A percentile compares a stretch with the other conserved stretches of the same genome.
These are phyloP conservation scores for Crithidia brevicula DNA, from an alignment of 208 protist species.

Conservation along the genomic window DNA sequence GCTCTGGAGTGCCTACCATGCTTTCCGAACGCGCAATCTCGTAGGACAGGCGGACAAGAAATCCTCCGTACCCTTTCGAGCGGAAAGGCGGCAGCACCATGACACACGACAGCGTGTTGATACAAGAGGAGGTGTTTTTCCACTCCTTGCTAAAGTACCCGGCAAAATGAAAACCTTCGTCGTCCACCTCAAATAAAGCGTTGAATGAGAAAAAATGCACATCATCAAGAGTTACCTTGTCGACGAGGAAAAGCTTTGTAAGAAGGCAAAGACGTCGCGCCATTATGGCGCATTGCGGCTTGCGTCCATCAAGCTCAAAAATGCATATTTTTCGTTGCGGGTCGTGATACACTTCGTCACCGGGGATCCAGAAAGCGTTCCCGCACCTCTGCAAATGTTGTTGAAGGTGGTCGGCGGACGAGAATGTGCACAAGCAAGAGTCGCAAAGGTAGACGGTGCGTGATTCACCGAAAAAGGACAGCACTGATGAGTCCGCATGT, in stretches of 20 bases:
- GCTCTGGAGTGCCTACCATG: conserved; percentile 66
- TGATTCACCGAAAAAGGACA: conserved; percentile 20
- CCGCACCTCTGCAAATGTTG: conserved; percentile 49
- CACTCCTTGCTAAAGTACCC: conserved; percentile 85
- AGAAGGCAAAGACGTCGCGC: conserved; percentile 57
- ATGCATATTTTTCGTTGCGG: conserved; percentile 32
- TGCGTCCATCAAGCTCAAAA: conserved; percentile 74
- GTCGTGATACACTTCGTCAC: conserved; percentile 70
- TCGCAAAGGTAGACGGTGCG: conserved; percentile 61
- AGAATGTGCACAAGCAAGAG: conserved; percentile 59
- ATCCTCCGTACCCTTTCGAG: conserved; percentile 66
- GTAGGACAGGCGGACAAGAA: conserved; percentile 73
- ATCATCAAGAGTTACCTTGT: conserved; percentile 81
- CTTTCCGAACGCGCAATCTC: conserved; percentile 67
- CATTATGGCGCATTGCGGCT: conserved; percentile 48
- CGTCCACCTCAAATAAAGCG: conserved; percentile 70
- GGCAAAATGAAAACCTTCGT: conserved; percentile 75
- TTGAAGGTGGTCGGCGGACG: conserved; percentile 28
- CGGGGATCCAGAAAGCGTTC: conserved; percentile 70
- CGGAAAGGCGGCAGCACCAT: conserved; percentile 75
- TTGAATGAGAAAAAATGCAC: conserved; percentile 81
- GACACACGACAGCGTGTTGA: conserved; percentile 81
- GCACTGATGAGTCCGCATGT: conserved; percentile 16
- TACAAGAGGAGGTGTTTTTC: conserved; percentile 53
- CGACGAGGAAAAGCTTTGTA: conserved; percentile 62